Evolutionary conservation across 805 yeast species (phyloP), one percentile per base, ranked within the genome.

Genomic region (Wickerhamiella domercqiae): DNA sequence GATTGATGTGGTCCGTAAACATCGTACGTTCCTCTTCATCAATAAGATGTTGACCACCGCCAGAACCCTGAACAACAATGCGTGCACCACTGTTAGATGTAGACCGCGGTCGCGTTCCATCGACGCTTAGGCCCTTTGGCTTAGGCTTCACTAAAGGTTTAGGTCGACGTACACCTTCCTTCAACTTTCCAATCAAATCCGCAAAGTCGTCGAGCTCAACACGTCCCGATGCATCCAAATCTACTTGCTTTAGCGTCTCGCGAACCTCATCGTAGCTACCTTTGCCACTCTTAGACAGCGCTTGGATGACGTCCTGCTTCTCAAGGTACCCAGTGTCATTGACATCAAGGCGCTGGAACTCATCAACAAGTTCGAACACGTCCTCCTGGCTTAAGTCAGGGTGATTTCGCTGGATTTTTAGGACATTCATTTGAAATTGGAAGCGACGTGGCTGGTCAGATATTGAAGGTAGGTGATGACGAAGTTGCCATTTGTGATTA

Each of bases 121-220:
- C 53, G 21, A 22, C 40, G 16, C 43, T 39, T 34, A 37, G 39
- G 20, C 29, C 15, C 42, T 32, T 44, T 32, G 54, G 51, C 44
- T 48, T 48, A 13, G 54, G 48, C 28, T 49, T 47, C 17, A 39
- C 35, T 22, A 30, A 19, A 25, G 44, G 47, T n/a, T 40, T 35
- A 34, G 36, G 39, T 24, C 37, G 28, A 21, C 41, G 30, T 21
- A 26, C 37, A 40, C 46, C 40, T 44, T 73, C 87, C 53, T 77
- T 78, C 45, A 86, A 67, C 55, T 82, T 83, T 22, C 93, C 80
- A 39, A 79, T 70, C 49, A 90, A 74, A 47, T 62, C 78, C 24
- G 87, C 96, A 53, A 73, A 90, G 56, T 90, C 98, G 42, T 90
- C 98, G 54, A 90, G 64, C 57, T 90, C 98, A 38, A 90, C 96